Conservation (phyloP, 2,329 filamentous ascomycete genomes). For the Myriosclerotinia duriaeana region DNA sequence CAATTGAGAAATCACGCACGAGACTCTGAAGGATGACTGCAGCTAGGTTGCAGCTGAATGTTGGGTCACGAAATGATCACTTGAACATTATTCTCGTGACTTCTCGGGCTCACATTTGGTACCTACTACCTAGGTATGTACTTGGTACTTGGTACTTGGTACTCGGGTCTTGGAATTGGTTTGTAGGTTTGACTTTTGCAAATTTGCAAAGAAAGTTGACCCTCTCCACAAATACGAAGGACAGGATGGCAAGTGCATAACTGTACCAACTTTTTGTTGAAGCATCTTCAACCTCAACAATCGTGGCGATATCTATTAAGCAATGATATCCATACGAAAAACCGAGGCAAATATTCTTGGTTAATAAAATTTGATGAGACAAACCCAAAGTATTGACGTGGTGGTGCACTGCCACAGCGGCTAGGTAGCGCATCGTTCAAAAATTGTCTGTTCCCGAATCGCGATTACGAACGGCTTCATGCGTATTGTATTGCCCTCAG, state of each 20-base stretch:
- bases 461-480: constrained; percentile 17
- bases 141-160: background rate
- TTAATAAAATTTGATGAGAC: background rate
- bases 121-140: background rate
- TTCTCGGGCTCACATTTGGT: background rate
- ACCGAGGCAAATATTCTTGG: background rate
- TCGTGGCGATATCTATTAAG: constrained; percentile 2
- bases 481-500: constrained; percentile 18
- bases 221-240: constrained; percentile 8
- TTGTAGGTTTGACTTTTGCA: constrained; percentile 7
- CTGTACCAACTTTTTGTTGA: background rate
- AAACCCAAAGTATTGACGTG: constrained; percentile 9
- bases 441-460: constrained; percentile 19
- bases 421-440: constrained; percentile 20
- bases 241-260: background rate
- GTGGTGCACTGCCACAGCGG: constrained; percentile 24
- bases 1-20: constrained; percentile 11
- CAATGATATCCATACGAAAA: background rate
- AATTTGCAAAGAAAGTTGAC: background rate
- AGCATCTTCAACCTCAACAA: constrained; percentile 2
- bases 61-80: constrained; percentile 20
- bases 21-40: constrained; percentile 4
- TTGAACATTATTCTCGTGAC: constrained; percentile 18
- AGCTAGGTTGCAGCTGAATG: constrained; percentile 7
- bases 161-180: constrained; percentile 5